Conservation (phyloP, 768 basidiomycete genomes). For the Mrakia blollopis region DNA sequence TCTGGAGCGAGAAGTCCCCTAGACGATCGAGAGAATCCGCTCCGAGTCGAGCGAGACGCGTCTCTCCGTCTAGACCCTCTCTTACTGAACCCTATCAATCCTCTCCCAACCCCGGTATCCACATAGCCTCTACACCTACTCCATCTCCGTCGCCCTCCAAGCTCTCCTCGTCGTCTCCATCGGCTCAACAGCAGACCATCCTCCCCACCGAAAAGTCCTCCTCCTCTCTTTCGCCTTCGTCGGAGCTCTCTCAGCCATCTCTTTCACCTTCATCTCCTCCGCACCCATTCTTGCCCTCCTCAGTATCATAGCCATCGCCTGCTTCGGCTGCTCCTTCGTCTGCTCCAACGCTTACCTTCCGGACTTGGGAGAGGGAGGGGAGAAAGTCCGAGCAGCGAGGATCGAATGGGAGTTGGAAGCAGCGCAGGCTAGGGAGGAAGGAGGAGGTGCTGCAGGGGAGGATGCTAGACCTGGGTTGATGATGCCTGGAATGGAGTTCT, state of each 20-base stretch:
- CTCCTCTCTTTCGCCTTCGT: constrained; percentile 67
- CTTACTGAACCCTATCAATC: not conserved
- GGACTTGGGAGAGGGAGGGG: constrained; percentile 60
- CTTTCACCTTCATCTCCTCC: constrained; percentile 64
- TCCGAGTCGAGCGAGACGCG: too few species aligned
- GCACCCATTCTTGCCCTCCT: constrained; percentile 54
- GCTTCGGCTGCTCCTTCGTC: constrained; percentile 79
- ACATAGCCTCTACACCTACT: constrained; percentile 76
- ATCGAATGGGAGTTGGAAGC: constrained; percentile 25
- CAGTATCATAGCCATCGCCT: constrained; percentile 72
- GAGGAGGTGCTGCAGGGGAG: not conserved
- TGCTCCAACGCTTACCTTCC: constrained; percentile 89
- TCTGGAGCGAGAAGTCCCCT: too few species aligned
- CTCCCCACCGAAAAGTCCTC: constrained; percentile 67
- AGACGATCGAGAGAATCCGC: too few species aligned
- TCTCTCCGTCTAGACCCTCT: not conserved
- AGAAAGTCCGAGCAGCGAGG: constrained; percentile 38
- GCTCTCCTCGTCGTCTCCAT: constrained; percentile 93
- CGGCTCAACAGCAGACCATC: constrained; percentile 83
- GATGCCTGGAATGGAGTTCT: constrained; percentile 29
- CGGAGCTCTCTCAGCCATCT: constrained; percentile 62
- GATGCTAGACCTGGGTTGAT: constrained; percentile 27
- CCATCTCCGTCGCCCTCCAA: constrained; percentile 79
- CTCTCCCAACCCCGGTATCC: too few species aligned
- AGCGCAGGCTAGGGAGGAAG: not conserved